These are phyloP conservation scores for Pterulicium gracile DNA, from an alignment of 1,284 basidiomycete genomes.

Conservation along the genomic window DNA sequence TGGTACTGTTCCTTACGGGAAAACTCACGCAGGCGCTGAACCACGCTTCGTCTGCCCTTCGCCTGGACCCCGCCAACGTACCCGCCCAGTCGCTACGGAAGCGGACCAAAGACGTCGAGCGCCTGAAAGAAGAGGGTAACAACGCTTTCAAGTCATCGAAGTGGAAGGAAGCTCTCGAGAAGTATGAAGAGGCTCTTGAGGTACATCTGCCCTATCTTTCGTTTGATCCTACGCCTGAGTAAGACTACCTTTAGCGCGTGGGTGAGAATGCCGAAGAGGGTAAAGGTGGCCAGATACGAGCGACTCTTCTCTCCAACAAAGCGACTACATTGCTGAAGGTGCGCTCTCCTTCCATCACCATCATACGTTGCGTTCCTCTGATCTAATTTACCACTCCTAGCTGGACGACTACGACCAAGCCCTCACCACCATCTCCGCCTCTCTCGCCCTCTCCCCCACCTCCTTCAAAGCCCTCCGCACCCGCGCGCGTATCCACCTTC, in stretches of 20 bases:
- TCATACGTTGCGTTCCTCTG: neutral
- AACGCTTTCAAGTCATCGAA: constrained; percentile 57
- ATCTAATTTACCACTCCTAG: constrained; percentile 25
- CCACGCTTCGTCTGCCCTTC: constrained; percentile 65
- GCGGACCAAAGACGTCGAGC: constrained; percentile 70
- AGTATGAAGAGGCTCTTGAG: constrained; percentile 63
- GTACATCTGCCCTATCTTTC: constrained; percentile 27
- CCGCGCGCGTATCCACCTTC: constrained; percentile 69
- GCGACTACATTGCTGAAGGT: constrained; percentile 78
- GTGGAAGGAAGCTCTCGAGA: constrained; percentile 53
- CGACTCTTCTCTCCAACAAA: constrained; percentile 74
- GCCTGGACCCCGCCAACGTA: constrained; percentile 71
- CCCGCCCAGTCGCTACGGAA: constrained; percentile 63
- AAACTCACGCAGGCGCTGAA: constrained; percentile 65
- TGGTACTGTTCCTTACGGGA: constrained; percentile 68
- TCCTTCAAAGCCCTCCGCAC: constrained; percentile 84
- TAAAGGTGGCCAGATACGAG: constrained; percentile 65
- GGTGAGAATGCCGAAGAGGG: constrained; percentile 57
- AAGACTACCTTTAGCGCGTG: constrained; percentile 32
- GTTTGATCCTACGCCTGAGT: neutral
- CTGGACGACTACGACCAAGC: constrained; percentile 57
- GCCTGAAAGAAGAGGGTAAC: constrained; percentile 81
- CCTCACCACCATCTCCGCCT: constrained; percentile 58
- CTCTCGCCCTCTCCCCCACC: constrained; percentile 49
- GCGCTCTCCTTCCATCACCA: too few species aligned